A percentile compares a stretch with the other conserved stretches of the same genome.
These are phyloP conservation scores for Leucosporidium scottii DNA, from an alignment of 768 basidiomycete species.

Conservation along the genomic window DNA sequence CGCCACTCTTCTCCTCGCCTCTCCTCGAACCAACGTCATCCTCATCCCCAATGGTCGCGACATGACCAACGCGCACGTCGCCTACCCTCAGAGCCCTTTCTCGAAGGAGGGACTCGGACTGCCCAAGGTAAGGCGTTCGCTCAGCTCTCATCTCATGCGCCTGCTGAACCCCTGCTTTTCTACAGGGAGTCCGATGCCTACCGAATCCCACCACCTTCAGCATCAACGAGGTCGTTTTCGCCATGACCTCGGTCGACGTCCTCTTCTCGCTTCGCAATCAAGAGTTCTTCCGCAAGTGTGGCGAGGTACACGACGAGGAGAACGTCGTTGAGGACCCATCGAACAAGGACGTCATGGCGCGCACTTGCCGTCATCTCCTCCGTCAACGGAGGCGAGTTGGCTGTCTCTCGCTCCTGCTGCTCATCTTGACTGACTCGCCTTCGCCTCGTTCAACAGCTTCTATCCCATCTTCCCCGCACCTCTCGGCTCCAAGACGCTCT, in stretches of 20 bases:
- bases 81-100: constrained; percentile 66
- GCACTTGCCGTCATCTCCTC: constrained; percentile 68
- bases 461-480: constrained; percentile 92
- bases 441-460: constrained; percentile 53
- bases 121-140: constrained; percentile 40
- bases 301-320: not conserved
- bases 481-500: constrained; percentile 54
- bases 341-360: constrained; percentile 66
- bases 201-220: constrained; percentile 82
- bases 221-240: constrained; percentile 77
- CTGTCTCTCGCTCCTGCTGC: not conserved
- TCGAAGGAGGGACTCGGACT: constrained; percentile 38
- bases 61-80: constrained; percentile 65
- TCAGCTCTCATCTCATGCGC: not conserved
- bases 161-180: not conserved
- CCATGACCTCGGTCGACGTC: constrained; percentile 72
- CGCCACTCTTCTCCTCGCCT: constrained; percentile 52
- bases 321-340: constrained; percentile 44
- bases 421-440: not conserved
- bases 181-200: constrained; percentile 65
- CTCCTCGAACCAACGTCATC: constrained; percentile 64
- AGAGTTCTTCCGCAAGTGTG: constrained; percentile 52
- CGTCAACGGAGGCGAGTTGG: constrained; percentile 70
- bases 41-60: constrained; percentile 79
- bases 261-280: constrained; percentile 84